A percentile compares a stretch with the other conserved stretches of the same genome.
phyloP scores from a whole-genome alignment of 345 rosid genomes.

The Camelina laxa region DNA sequence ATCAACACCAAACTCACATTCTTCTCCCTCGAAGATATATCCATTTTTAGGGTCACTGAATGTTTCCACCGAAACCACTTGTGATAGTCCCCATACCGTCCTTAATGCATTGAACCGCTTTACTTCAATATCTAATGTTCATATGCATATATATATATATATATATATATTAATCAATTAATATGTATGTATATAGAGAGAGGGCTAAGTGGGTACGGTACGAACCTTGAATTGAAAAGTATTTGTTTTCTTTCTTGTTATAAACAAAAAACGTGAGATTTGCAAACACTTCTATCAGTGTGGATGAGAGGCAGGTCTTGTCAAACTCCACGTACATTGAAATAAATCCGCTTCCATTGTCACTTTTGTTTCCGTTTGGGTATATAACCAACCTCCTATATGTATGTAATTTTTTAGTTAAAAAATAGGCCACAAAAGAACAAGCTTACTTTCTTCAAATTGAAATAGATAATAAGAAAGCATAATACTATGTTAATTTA shows the following conservation, averaged over 20 bases:
- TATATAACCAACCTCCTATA: constrained; percentile 2
- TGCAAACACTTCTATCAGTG: constrained; percentile 1
- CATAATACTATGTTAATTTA: too few relatives aligned
- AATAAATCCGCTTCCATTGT: constrained; percentile 1
- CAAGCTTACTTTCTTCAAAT: neutral
- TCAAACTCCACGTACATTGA: constrained; percentile 19
- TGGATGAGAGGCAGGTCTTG: neutral
- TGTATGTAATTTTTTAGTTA: neutral
- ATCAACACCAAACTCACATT: constrained; percentile 33
- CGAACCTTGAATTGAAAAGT: constrained; percentile 3
- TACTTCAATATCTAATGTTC: neutral
- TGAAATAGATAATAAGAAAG: neutral
- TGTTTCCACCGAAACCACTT: neutral
- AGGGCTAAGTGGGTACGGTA: neutral
- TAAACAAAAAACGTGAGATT: constrained; percentile 1
- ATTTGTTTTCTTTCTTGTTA: constrained; percentile 22
- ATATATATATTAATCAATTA: neutral
- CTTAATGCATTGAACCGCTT: constrained; percentile 14
- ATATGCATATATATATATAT: neutral
- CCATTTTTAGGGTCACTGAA: neutral
- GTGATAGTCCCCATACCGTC: neutral
- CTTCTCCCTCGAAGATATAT: constrained; percentile 8
- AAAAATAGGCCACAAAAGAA: neutral
- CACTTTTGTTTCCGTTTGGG: constrained; percentile 4
- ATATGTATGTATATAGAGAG: neutral